Percentiles rank a stretch among this genome's conserved stretches.
phyloP scores from a whole-genome alignment of 2,329 filamentous ascomycete genomes.

The Aspergillus luchuensis region DNA sequence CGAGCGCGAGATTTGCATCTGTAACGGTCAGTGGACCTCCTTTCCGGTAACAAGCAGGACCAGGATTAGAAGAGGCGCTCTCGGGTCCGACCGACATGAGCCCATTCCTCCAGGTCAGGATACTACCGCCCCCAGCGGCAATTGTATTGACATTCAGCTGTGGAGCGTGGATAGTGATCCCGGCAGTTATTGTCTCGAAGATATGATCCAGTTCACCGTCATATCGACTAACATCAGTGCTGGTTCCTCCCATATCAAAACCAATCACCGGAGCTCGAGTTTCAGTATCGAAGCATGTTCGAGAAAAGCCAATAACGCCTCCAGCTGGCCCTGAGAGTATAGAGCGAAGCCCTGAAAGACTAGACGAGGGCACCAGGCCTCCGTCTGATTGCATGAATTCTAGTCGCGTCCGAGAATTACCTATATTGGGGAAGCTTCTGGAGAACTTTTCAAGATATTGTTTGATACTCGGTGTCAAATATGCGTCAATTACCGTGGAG shows the following conservation, averaged over 20 bases:
- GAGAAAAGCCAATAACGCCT: constrained; percentile 12
- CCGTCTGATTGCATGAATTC: not conserved
- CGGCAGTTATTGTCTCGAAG: constrained; percentile 87
- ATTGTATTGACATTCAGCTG: constrained; percentile 93
- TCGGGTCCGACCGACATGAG: constrained; percentile 89
- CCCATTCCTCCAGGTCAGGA: constrained; percentile 73
- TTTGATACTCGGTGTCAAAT: constrained; percentile 72
- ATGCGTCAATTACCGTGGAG: constrained; percentile 74
- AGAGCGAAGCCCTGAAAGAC: constrained; percentile 12
- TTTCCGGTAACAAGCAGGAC: constrained; percentile 88
- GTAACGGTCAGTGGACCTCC: constrained; percentile 87
- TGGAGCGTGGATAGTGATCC: constrained; percentile 85
- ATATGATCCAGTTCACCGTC: constrained; percentile 87
- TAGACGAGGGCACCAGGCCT: not conserved
- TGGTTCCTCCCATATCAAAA: constrained; percentile 91
- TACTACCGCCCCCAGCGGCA: constrained; percentile 72
- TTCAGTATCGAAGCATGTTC: constrained; percentile 14
- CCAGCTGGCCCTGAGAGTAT: constrained; percentile 14
- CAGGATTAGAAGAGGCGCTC: constrained; percentile 83
- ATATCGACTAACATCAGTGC: constrained; percentile 83
- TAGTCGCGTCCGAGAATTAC: constrained; percentile 7
- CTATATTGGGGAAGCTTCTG: constrained; percentile 34
- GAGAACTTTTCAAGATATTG: constrained; percentile 59
- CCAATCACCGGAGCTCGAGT: constrained; percentile 73
- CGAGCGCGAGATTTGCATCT: constrained; percentile 84